phyloP scores from a whole-genome alignment of 805 yeast species.

The Nakazawaea sp. region DNA sequence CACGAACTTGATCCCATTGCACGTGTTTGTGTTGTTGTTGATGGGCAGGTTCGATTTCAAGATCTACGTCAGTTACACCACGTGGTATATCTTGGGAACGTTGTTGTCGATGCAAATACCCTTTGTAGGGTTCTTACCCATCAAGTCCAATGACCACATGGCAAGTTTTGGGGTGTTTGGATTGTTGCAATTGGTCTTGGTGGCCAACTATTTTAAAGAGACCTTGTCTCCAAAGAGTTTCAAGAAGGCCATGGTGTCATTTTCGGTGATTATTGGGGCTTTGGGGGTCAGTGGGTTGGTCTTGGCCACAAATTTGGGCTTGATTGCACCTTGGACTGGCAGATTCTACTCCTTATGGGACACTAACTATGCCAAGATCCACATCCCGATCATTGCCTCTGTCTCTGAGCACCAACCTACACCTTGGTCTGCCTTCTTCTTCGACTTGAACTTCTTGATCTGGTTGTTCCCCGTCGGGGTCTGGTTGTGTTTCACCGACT shows the following conservation, averaged over 20 bases:
- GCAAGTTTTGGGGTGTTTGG: conserved; percentile 97
- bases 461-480: conserved; percentile 99
- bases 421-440: conserved; percentile 99
- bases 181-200: conserved; percentile 79
- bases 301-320: conserved; percentile 79
- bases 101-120: conserved; percentile 99
- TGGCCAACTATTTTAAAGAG: conserved; percentile 75
- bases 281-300: conserved; percentile 69
- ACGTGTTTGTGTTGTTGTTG: conserved; percentile 78
- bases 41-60: conserved; percentile 92
- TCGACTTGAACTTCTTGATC: conserved; percentile 85
- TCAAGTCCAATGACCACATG: conserved; percentile 97
- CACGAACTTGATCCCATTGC: conserved; percentile 94
- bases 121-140: conserved; percentile 95
- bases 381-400: conserved; percentile 97
- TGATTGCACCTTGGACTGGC: conserved; percentile 99
- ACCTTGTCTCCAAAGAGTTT: conserved; percentile 70
- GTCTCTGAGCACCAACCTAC: conserved; percentile 99
- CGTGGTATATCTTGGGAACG: conserved; percentile 98
- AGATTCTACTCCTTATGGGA: conserved; percentile 98
- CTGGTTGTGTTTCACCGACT: conserved; percentile 81
- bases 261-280: conserved; percentile 46
- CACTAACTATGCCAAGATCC: conserved; percentile 94
- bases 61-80: conserved; percentile 83
- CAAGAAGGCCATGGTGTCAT: conserved; percentile 56